Percentiles rank a stretch among this genome's conserved stretches.
phyloP scores from a whole-genome alignment of 2,329 filamentous ascomycete genomes.

The Venturia aucupariae region DNA sequence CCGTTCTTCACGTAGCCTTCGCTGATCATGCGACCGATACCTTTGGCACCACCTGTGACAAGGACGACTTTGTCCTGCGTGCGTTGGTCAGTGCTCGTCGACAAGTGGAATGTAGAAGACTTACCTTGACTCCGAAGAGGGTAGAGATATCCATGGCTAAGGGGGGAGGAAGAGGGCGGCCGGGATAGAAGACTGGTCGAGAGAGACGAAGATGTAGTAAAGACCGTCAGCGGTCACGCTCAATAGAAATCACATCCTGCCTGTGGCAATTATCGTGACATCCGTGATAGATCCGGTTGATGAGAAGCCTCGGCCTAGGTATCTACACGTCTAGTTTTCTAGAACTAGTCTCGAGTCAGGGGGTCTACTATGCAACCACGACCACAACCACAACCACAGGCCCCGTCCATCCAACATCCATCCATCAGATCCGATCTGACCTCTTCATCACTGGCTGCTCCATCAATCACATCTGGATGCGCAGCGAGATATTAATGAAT shows the following conservation, averaged over 20 bases:
- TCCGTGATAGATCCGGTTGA: background rate
- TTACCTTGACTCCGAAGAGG: conserved; percentile 14
- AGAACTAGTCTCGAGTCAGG: background rate
- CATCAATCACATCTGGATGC: background rate
- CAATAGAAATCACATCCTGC: background rate
- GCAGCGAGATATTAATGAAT: background rate
- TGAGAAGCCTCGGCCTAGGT: background rate
- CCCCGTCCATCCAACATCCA: background rate
- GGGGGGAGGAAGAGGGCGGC: background rate
- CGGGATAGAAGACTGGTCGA: background rate
- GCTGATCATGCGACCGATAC: conserved; percentile 60
- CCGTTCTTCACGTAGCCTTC: conserved; percentile 57
- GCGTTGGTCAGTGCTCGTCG: background rate
- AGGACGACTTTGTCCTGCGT: conserved; percentile 35
- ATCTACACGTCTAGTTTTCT: too few relatives aligned
- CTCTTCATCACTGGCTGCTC: too few relatives aligned
- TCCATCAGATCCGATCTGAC: background rate
- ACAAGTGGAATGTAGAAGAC: background rate
- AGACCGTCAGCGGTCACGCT: background rate
- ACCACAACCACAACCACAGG: background rate
- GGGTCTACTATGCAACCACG: background rate
- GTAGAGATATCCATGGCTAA: conserved; percentile 9
- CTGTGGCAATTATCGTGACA: background rate
- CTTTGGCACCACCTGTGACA: conserved; percentile 42
- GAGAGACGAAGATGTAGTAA: background rate